These are phyloP conservation scores for Cornus kousa DNA, from an alignment of 148 eudicot genomes.

Conservation along the genomic window DNA sequence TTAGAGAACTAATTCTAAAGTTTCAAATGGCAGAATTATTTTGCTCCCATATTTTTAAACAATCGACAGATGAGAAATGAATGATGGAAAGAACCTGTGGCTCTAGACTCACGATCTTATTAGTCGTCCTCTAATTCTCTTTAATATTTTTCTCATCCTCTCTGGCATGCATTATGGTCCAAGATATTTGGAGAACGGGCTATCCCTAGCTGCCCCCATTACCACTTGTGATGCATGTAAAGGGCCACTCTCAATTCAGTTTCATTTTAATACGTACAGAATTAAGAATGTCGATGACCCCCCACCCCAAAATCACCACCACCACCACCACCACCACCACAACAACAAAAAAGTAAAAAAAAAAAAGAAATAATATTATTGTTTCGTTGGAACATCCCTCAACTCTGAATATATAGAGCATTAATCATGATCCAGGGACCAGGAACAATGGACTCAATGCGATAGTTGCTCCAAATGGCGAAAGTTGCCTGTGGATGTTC, in stretches of 20 bases:
- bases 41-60: background rate
- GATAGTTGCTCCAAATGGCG: conserved; percentile 87
- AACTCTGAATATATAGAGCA: background rate
- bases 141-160: background rate
- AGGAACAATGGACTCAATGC: conserved; percentile 93
- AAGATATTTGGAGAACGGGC: background rate
- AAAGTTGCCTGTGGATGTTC: conserved; percentile 68
- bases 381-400: conserved; percentile 11
- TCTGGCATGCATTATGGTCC: background rate
- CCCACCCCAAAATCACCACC: no score
- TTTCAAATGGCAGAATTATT: background rate
- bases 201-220: background rate
- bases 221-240: no score
- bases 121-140: background rate
- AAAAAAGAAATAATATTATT: no score
- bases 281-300: no score
- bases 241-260: no score
- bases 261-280: no score
- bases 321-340: no score
- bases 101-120: background rate
- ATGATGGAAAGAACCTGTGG: background rate
- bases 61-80: background rate
- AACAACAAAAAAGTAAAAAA: no score
- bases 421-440: conserved; percentile 47
- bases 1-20: background rate